Base-by-base conservation (phyloP, 768 basidiomycete genomes). In the Tephrocybe sp. region DNA sequence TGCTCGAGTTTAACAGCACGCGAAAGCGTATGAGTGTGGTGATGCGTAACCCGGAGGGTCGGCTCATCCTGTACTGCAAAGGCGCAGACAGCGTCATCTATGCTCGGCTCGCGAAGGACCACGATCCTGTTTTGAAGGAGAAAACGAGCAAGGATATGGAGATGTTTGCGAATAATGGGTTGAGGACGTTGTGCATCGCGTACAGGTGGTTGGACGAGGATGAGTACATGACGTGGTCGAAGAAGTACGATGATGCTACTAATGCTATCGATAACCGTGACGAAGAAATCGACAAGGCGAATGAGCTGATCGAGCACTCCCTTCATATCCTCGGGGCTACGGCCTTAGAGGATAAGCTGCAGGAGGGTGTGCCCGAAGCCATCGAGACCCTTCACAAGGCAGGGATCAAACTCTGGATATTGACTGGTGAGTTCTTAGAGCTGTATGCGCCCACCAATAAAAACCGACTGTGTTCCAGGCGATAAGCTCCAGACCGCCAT, bases 401-500 rank as follows among this genome's bases (percentile, higher is more conserved):
- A 1, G 96, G 96, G 11, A 97, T 99, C 73, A 99, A 98, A 69
- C 67, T 99, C 2, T 99, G 96, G 96, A 96, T 98, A 66, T 71
- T 98, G 41, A 98, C 96, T 28, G 94, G 90, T 88, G 49, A 28
- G 70, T 28, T 44, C 35, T 19, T 35, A n/a, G n/a, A n/a, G n/a
- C n/a, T n/a, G n/a, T n/a, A n/a, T n/a, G n/a, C n/a, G n/a, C n/a
- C n/a, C n/a, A n/a, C n/a, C n/a, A n/a, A n/a, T n/a, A n/a, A n/a
- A n/a, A n/a, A n/a, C n/a, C n/a, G n/a, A n/a, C n/a, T 45, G 16
- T 37, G 44, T 51, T 4, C 0, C 42, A 88, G 91, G 95, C 22
- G 96, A 99, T 70, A 99, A 99, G 68, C 76, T 98, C 1, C 95
- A 98, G 67, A 99, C 96, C 1, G 96, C 96, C 12, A 98, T 99